Evolutionary conservation across 352 stramenopile genomes (phyloP).

Genomic region (Pythium periplocum): DNA sequence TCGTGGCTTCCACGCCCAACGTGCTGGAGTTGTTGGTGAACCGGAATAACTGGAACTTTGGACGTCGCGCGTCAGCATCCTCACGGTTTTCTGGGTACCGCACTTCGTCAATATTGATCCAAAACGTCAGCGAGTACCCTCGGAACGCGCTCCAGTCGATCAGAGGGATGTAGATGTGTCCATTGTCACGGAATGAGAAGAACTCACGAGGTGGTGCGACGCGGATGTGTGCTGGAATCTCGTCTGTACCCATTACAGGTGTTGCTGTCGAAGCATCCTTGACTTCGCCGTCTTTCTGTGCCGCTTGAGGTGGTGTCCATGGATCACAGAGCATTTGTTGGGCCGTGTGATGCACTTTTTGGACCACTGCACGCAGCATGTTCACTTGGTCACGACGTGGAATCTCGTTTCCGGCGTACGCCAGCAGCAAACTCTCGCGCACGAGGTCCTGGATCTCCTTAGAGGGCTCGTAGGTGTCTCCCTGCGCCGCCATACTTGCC

Average conservation of each 20-base stretch:
- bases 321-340: background rate
- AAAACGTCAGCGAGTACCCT: conserved; percentile 73
- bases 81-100: background rate
- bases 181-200: conserved; percentile 57
- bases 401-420: background rate
- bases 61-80: background rate
- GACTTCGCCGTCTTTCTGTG: too few relatives aligned
- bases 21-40: conserved; percentile 68
- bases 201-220: conserved; percentile 55
- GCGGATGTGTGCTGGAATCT: background rate
- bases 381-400: background rate
- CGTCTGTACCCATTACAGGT: too few relatives aligned
- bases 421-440: background rate
- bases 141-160: conserved; percentile 78
- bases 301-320: background rate
- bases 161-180: conserved; percentile 67
- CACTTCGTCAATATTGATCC: conserved; percentile 39
- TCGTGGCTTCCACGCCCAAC: conserved; percentile 59
- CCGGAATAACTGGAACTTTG: conserved; percentile 57
- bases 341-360: background rate
- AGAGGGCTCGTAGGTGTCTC: too few relatives aligned
- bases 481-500: too few relatives aligned
- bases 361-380: background rate
- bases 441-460: background rate
- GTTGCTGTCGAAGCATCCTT: too few relatives aligned